Conservation (phyloP, 2,329 filamentous ascomycete genomes). For the Aspergillus alliaceus region DNA sequence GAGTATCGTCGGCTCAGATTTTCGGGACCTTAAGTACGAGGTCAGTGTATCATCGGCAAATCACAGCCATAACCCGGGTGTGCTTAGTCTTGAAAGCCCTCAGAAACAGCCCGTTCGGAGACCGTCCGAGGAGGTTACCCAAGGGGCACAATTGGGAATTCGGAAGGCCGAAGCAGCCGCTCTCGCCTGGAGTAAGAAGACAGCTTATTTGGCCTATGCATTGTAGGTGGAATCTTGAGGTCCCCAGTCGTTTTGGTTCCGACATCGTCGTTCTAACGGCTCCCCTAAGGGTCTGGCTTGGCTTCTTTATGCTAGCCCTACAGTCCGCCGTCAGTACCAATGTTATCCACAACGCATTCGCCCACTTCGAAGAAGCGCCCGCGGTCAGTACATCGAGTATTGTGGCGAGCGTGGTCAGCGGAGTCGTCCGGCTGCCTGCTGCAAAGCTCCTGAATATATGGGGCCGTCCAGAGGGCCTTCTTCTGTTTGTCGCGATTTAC, state of each 20-base stretch:
- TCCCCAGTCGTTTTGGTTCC: no score
- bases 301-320: neutral
- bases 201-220: conserved; percentile 33
- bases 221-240: conserved; percentile 33
- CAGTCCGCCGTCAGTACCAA: neutral
- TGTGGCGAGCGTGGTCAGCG: conserved; percentile 57
- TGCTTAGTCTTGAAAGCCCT: neutral
- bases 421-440: conserved; percentile 60
- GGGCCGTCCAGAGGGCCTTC: conserved; percentile 60
- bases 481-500: conserved; percentile 50
- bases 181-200: conserved; percentile 46
- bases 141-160: conserved; percentile 41
- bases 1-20: conserved; percentile 5
- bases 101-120: neutral
- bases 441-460: conserved; percentile 64
- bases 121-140: conserved; percentile 21
- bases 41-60: neutral
- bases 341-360: conserved; percentile 41
- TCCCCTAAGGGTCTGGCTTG: neutral
- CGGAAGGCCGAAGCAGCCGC: conserved; percentile 49
- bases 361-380: conserved; percentile 51
- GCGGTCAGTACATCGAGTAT: conserved; percentile 54
- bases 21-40: conserved; percentile 3
- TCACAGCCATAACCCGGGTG: neutral
- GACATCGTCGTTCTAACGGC: no score